A percentile compares a stretch with the other conserved stretches of the same genome.
Evolutionary conservation across 176 grass and related monocot species (phyloP).

Genomic region (Triticum timopheevii): DNA sequence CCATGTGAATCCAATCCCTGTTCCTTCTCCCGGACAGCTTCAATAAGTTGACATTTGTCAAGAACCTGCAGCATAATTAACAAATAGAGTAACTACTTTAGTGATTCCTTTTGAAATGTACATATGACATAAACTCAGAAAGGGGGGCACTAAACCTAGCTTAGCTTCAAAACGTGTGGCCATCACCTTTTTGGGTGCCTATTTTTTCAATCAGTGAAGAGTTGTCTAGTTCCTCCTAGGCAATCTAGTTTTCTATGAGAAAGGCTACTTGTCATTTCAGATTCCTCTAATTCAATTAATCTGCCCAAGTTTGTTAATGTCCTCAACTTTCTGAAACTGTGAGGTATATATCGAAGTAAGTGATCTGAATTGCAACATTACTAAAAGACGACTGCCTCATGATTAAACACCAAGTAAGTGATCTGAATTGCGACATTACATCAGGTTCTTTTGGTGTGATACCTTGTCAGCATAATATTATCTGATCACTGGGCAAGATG

Average conservation of each 20-base stretch:
- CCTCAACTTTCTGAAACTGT: background rate
- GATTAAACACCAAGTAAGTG: background rate
- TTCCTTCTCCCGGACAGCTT: too few relatives aligned
- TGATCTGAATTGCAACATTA: background rate
- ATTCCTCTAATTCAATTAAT: background rate
- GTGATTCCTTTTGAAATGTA: background rate
- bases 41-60: too few relatives aligned
- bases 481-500: background rate
- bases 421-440: too few relatives aligned
- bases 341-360: background rate
- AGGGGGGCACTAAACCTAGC: too few relatives aligned
- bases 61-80: too few relatives aligned
- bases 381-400: background rate
- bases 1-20: too few relatives aligned
- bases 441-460: background rate
- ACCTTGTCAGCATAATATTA: slow-evolving; percentile 3
- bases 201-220: too few relatives aligned
- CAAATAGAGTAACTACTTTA: background rate
- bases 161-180: too few relatives aligned
- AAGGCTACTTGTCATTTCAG: background rate
- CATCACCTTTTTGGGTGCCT: too few relatives aligned
- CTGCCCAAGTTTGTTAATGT: background rate
- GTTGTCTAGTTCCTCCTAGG: too few relatives aligned
- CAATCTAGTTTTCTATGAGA: background rate
- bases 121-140: background rate